Percentiles rank a stretch among this genome's conserved stretches.
Evolutionary conservation across 176 grass and related monocot species (phyloP).

Genomic region (Hordeum vulgare): DNA sequence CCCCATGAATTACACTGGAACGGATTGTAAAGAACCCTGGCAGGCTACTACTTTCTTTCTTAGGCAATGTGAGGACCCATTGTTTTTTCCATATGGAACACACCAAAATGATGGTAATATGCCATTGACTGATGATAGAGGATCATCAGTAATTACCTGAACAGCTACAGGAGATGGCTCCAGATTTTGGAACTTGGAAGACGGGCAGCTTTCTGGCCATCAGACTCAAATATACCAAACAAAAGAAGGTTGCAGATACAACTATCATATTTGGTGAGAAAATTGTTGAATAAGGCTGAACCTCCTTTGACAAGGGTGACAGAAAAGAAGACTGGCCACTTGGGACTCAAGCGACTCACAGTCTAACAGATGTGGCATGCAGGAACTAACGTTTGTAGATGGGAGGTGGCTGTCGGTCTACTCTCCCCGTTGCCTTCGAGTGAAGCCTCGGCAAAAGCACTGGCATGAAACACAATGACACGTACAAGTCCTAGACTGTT

Average conservation of each 20-base stretch:
- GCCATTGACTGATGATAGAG: background rate
- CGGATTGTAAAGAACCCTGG: background rate
- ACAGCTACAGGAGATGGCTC: conserved; percentile 8
- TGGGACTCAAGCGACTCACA: conserved; percentile 6
- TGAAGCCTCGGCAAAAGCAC: conserved; percentile 21
- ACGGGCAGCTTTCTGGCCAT: background rate
- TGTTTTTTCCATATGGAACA: background rate
- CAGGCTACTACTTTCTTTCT: background rate
- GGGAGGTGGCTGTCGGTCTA: conserved; percentile 19
- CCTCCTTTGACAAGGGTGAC: background rate
- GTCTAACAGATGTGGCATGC: background rate
- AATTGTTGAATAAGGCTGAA: conserved; percentile 5
- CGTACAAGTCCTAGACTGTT: background rate
- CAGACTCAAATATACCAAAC: background rate
- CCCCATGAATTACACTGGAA: background rate
- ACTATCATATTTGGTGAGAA: conserved; percentile 26
- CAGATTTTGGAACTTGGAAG: background rate
- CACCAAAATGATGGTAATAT: background rate
- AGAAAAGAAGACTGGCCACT: background rate
- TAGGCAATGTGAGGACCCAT: background rate
- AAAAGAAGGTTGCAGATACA: background rate
- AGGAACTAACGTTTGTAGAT: conserved; percentile 28
- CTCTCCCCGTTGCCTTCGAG: conserved; percentile 17
- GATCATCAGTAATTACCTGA: background rate
- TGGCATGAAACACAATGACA: background rate